Evolutionary conservation across 345 rosid species (phyloP), one percentile per base, ranked within the genome.

Genomic region (Camelina laxa): DNA sequence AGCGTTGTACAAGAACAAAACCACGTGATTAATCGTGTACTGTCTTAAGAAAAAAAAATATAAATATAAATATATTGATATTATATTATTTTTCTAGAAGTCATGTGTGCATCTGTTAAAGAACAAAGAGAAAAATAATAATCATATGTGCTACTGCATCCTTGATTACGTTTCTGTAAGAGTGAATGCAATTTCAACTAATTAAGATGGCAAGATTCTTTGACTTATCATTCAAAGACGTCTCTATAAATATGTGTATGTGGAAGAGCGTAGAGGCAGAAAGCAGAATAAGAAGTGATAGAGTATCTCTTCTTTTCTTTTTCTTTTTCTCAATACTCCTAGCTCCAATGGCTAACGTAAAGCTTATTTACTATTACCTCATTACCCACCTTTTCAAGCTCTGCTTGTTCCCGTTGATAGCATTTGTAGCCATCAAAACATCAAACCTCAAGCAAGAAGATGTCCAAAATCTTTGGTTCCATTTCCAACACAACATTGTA

Each of bases 321-420:
- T 21, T 10, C 2, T 13, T 21, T 50, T 2, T 22, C 7, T 53
- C 4, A 15, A 2, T 58, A 14, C 51, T 49, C 73, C 16, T 33
- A 6, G 35, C 17, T 60, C 64, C 3, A 67, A 75, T 93, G 73
- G 87, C 89, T 75, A 80, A 88, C 62, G 87, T 87, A 19, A 93
- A 93, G 73, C 77, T 91, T 13, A 84, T 93, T 50, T 91, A 85
- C 69, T 88, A 88, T 60, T 87, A 85, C 70, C 72, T 93, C 27
- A 75, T 86, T 54, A 80, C 82, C 60, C 84, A 85, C 68, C 67
- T 89, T 42, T 76, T 85, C 73, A 86, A 91, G 22, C 87, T 93
- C 6, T 86, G 83, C 69, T 74, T 91, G 56, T 77, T 87, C 71
- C 92, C 97, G 11, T 64, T 84, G 64, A 80, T 85, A 85, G 85